Percentiles rank a stretch among this genome's conserved stretches.
phyloP scores from a whole-genome alignment of 2,329 filamentous ascomycete genomes.

The Stagonosporopsis chrysanthemi region DNA sequence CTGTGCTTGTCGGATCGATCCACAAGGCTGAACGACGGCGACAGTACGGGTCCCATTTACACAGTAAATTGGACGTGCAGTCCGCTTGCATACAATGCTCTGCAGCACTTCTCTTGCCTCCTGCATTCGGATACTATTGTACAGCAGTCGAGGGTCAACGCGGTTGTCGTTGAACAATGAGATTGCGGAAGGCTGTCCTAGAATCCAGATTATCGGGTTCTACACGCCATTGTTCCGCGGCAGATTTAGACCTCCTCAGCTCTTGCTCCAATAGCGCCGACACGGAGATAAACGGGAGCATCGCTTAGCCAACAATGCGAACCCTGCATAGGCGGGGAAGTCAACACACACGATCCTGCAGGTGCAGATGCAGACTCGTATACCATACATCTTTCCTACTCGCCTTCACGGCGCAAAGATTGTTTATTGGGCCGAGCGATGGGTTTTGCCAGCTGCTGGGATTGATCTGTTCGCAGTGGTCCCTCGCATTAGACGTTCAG shows the following conservation, averaged over 20 bases:
- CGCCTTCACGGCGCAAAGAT: background rate
- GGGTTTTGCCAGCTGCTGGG: background rate
- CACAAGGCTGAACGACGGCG: background rate
- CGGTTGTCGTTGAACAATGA: background rate
- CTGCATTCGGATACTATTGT: no score
- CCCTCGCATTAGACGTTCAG: background rate
- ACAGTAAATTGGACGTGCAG: no score
- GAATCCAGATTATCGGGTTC: constrained; percentile 3
- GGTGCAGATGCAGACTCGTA: constrained; percentile 1
- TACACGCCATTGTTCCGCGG: background rate
- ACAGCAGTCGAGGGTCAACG: background rate
- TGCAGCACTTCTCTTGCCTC: no score
- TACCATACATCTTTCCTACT: background rate
- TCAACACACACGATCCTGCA: background rate
- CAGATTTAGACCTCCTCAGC: constrained; percentile 11
- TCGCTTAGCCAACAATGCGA: constrained; percentile 12
- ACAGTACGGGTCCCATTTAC: background rate
- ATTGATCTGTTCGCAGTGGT: background rate
- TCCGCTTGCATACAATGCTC: no score
- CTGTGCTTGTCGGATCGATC: background rate
- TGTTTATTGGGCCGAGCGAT: background rate
- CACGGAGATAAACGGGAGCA: constrained; percentile 10
- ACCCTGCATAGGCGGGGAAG: constrained; percentile 5
- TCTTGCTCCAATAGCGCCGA: constrained; percentile 9
- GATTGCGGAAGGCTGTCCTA: background rate